phyloP scores from a whole-genome alignment of 2,329 filamentous ascomycete genomes.

The Bipolaris oryzae region DNA sequence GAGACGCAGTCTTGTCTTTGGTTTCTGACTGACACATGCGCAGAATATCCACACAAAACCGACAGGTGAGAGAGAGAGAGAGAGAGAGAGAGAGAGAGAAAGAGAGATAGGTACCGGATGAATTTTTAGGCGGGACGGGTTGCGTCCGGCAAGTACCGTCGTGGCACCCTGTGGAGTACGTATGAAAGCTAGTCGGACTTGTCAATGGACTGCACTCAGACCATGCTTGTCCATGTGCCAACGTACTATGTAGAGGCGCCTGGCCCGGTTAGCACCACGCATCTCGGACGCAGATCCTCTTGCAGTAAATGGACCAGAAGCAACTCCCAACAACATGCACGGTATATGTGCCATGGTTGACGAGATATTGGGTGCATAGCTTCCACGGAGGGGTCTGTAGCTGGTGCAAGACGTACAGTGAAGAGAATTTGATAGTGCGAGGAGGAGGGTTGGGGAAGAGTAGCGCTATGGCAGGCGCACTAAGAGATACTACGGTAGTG shows the following conservation, averaged over 20 bases:
- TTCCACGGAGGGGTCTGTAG: not conserved
- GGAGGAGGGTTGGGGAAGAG: constrained; percentile 6
- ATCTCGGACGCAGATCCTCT: constrained; percentile 12
- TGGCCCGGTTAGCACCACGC: constrained; percentile 6
- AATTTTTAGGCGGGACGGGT: not conserved
- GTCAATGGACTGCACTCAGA: constrained; percentile 9
- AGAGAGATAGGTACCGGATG: not conserved
- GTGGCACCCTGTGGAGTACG: constrained; percentile 2
- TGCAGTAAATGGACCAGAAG: constrained; percentile 10
- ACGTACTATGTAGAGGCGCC: constrained; percentile 8
- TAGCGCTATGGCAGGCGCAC: constrained; percentile 16
- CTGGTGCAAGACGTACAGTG: not conserved
- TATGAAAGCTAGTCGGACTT: constrained; percentile 4
- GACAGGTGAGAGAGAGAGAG: not conserved
- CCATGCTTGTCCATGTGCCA: constrained; percentile 7
- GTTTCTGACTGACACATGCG: not conserved
- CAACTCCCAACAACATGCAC: constrained; percentile 14
- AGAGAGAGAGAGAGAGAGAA: no score
- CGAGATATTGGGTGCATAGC: not conserved
- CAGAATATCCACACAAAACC: not conserved
- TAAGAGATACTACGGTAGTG: not conserved
- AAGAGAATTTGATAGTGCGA: constrained; percentile 4
- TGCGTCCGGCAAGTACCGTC: constrained; percentile 9
- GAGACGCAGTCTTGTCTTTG: not conserved
- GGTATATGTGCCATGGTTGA: not conserved